Evolutionary conservation across 768 basidiomycete species (phyloP), one percentile per base, ranked within the genome.

Genomic region (Candolleomyces efflorescens): DNA sequence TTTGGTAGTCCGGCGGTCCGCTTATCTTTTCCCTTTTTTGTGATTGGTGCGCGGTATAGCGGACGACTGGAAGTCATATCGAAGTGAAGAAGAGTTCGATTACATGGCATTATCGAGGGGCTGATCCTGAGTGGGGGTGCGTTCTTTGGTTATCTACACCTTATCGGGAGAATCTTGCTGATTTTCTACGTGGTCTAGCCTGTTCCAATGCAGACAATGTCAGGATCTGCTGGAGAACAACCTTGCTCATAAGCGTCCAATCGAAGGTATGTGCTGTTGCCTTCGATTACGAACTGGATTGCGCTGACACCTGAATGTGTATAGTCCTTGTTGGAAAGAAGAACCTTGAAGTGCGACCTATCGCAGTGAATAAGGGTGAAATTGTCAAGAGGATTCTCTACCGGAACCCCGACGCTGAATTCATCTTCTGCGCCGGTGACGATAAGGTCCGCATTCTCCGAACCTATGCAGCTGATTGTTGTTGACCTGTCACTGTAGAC

Each of bases 331-430:
- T 96, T 27, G 96, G 96, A 18, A 99, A 99, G 81, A 98, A 98
- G 85, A 98, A 98, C 71, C 79, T 99, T 45, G 96, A 99, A 75
- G 95, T 98, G 20, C 85, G 96, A 59, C 96, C 94, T 3, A 80
- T 95, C 32, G 94, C 94, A 1, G 86, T 98, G 59, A 98, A 97
- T 82, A 98, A 99, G 81, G 96, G 96, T 53, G 96, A 98, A 77
- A 98, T 98, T 66, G 95, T 98, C 67, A 95, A 95, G 78, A 81
- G 94, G 47, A 86, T 98, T 59, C 68, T 97, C 56, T 98, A 95
- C 80, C 77, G 87, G 71, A 89, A 98, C 78, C 91, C 95, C 2
- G 93, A 96, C 59, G 87, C 92, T 46, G 92, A 97, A 69, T 94
- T 98, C 67, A 80, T 98, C 70, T 96, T 98, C 77, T 99, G 96